A percentile compares a stretch with the other conserved stretches of the same genome.
Conservation (phyloP, 352 stramenopile genomes). For the Phytophthora fragariaefolia region DNA sequence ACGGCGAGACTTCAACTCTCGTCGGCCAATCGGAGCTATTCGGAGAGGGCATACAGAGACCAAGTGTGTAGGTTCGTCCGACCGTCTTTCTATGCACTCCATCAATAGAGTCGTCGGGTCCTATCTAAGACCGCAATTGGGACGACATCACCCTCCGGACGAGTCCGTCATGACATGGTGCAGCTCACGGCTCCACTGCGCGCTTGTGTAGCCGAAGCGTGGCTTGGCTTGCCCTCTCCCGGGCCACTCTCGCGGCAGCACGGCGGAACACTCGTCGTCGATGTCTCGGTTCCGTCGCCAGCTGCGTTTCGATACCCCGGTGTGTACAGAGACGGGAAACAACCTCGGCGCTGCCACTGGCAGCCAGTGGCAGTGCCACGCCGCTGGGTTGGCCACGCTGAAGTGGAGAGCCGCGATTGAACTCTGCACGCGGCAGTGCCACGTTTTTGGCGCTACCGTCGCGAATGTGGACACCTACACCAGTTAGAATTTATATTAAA, state of each 20-base stretch:
- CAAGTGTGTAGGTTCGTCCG: constrained; percentile 1
- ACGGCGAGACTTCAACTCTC: neutral
- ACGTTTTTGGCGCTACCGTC: too few relatives aligned
- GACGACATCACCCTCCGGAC: neutral
- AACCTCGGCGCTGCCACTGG: too few relatives aligned
- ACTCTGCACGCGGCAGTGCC: too few relatives aligned
- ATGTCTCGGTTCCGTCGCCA: neutral
- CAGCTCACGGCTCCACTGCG: neutral
- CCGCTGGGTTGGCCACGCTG: too few relatives aligned
- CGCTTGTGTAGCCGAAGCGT: neutral
- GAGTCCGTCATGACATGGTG: neutral
- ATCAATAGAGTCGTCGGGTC: neutral
- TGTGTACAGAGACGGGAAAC: constrained; percentile 1
- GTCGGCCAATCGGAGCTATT: neutral
- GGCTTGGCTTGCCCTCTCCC: neutral
- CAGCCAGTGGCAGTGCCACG: too few relatives aligned
- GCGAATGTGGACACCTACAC: too few relatives aligned
- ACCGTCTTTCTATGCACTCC: neutral
- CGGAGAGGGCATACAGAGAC: neutral
- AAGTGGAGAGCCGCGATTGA: too few relatives aligned
- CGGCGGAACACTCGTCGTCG: constrained; percentile 3
- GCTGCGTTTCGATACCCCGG: neutral
- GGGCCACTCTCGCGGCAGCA: neutral
- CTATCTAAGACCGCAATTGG: neutral
- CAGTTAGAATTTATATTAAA: too few relatives aligned